A percentile compares a stretch with the other conserved stretches of the same genome.
Conservation (phyloP, 305 asterid species). For the Salvia sclarea region DNA sequence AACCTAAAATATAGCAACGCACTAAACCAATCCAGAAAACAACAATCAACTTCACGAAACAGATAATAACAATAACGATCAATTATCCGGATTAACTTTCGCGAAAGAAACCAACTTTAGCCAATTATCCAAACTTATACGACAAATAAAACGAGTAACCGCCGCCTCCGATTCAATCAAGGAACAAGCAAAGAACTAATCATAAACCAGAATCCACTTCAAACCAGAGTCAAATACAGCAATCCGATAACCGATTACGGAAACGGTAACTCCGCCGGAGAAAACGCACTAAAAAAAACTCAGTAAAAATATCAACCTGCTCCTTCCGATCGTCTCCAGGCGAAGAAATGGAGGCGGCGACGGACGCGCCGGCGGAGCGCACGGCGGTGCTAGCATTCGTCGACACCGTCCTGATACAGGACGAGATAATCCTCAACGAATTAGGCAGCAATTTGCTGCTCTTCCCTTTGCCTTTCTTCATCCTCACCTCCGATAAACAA, state of each 20-base stretch:
- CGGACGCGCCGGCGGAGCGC: slow-evolving; percentile 78
- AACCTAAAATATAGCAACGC: slow-evolving; percentile 2
- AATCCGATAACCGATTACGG: background rate
- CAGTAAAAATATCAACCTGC: slow-evolving; percentile 61
- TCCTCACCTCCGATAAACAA: slow-evolving; percentile 15
- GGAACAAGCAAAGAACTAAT: slow-evolving; percentile 1
- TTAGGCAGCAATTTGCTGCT: slow-evolving; percentile 71
- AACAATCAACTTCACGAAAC: slow-evolving; percentile 20
- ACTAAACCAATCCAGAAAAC: background rate
- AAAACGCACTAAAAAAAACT: background rate
- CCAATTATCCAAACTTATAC: slow-evolving; percentile 11
- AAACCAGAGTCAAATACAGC: slow-evolving; percentile 16
- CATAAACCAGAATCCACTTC: slow-evolving; percentile 16
- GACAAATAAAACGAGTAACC: slow-evolving; percentile 16
- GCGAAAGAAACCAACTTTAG: slow-evolving; percentile 9
- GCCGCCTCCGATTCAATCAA: slow-evolving; percentile 35
- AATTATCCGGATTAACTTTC: slow-evolving; percentile 5
- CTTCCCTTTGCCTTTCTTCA: slow-evolving; percentile 67
- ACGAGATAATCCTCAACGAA: slow-evolving; percentile 86
- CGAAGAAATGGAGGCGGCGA: slow-evolving; percentile 78
- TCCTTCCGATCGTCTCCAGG: slow-evolving; percentile 80
- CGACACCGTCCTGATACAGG: slow-evolving; percentile 93
- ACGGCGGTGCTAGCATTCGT: slow-evolving; percentile 91
- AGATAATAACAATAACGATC: background rate
- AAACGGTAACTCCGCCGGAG: slow-evolving; percentile 1